Evolutionary conservation across 805 yeast genomes (phyloP).

Genomic region (Hanseniaspora taiwanica): DNA sequence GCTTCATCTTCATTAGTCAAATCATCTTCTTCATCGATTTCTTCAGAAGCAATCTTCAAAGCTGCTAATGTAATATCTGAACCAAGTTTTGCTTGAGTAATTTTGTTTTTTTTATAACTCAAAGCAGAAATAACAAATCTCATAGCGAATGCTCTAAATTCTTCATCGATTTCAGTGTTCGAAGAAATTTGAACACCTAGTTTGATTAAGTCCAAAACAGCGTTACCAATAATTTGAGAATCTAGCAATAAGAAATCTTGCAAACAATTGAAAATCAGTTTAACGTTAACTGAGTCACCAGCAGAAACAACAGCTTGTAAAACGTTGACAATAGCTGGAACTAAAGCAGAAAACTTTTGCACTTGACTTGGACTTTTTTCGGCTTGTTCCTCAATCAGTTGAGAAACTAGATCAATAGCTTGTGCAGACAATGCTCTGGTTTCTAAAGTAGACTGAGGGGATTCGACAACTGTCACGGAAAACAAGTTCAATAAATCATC

Average conservation of each 20-base stretch:
- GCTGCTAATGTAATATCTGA: slow-evolving; percentile 65
- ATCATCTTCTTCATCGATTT: slow-evolving; percentile 63
- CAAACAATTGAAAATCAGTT: slow-evolving; percentile 70
- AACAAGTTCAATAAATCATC: slow-evolving; percentile 62
- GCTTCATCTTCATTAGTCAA: slow-evolving; percentile 74
- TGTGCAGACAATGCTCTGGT: slow-evolving; percentile 74
- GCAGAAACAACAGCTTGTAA: slow-evolving; percentile 58
- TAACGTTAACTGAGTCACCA: slow-evolving; percentile 61
- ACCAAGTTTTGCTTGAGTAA: slow-evolving; percentile 71
- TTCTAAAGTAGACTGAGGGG: slow-evolving; percentile 47
- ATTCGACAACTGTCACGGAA: slow-evolving; percentile 42
- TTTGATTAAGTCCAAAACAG: slow-evolving; percentile 52
- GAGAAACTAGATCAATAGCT: slow-evolving; percentile 58
- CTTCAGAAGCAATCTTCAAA: slow-evolving; percentile 67
- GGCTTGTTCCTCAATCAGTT: slow-evolving; percentile 49
- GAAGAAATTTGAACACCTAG: slow-evolving; percentile 66
- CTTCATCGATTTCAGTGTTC: slow-evolving; percentile 58
- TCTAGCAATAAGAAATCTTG: slow-evolving; percentile 69
- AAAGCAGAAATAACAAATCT: slow-evolving; percentile 73
- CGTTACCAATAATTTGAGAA: slow-evolving; percentile 64
- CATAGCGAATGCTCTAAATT: slow-evolving; percentile 68
- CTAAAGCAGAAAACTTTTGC: slow-evolving; percentile 42
- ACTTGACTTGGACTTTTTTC: slow-evolving; percentile 34
- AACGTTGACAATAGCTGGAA: slow-evolving; percentile 74
- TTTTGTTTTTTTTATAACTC: slow-evolving; percentile 67